These are phyloP conservation scores for Microbotryomycetes sp. DNA, from an alignment of 1,284 basidiomycete species.

Conservation along the genomic window DNA sequence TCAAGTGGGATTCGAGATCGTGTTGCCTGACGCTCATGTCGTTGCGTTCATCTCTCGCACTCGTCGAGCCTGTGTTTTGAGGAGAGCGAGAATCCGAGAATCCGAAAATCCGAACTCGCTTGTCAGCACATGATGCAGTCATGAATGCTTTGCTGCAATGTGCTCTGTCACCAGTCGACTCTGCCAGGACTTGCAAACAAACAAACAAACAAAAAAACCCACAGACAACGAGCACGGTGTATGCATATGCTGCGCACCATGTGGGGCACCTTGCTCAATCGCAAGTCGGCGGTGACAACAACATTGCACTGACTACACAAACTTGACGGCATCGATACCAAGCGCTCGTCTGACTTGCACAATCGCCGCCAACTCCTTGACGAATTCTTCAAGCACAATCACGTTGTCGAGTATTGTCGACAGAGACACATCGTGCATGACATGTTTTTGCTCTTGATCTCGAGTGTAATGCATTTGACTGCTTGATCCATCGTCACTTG, in stretches of 20 bases:
- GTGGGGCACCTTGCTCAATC: slow-evolving; percentile 12
- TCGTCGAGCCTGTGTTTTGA: too few species aligned
- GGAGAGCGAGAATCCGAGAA: too few species aligned
- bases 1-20: too few species aligned
- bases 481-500: not conserved
- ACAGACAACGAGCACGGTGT: not conserved
- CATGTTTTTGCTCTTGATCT: not conserved
- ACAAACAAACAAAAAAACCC: not conserved
- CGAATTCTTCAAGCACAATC: slow-evolving; percentile 87
- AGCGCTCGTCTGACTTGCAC: slow-evolving; percentile 25
- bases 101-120: too few species aligned
- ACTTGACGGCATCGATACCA: slow-evolving; percentile 17
- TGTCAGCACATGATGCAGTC: too few species aligned
- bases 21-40: too few species aligned
- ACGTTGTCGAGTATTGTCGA: slow-evolving; percentile 87
- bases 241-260: not conserved
- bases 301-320: not conserved
- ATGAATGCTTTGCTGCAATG: too few species aligned
- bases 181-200: not conserved
- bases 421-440: slow-evolving; percentile 53
- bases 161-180: not conserved
- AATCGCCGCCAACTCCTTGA: slow-evolving; percentile 60
- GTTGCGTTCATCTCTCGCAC: too few species aligned
- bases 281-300: too few species aligned
- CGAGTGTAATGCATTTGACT: not conserved